phyloP scores from a whole-genome alignment of 2,329 filamentous ascomycete species.

The Diaporthe helianthi region DNA sequence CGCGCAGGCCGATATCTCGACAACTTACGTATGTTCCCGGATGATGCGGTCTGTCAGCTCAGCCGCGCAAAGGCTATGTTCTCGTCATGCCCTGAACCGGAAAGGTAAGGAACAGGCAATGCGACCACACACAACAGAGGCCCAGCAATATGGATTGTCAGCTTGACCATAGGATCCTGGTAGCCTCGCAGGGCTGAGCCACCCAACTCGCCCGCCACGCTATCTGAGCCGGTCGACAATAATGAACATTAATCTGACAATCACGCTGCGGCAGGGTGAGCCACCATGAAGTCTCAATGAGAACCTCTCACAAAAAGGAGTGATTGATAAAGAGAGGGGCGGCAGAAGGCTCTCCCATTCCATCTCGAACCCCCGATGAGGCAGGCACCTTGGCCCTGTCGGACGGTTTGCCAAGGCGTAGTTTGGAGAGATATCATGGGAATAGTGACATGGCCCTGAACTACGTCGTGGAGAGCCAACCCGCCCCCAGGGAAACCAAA shows the following conservation, averaged over 20 bases:
- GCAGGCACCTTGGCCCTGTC: neutral
- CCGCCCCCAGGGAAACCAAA: no score
- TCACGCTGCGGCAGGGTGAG: slow-evolving; percentile 3
- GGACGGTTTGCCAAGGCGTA: slow-evolving; percentile 2
- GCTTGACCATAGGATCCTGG: neutral
- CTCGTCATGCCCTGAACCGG: slow-evolving; percentile 14
- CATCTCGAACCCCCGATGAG: neutral
- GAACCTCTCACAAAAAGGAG: no score
- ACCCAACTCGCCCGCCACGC: slow-evolving; percentile 15
- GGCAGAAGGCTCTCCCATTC: neutral
- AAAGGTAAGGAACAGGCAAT: neutral
- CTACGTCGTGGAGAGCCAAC: neutral
- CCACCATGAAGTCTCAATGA: neutral
- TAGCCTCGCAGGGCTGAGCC: slow-evolving; percentile 34
- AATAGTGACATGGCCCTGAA: neutral
- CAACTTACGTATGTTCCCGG: neutral
- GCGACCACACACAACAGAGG: neutral
- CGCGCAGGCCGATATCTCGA: neutral
- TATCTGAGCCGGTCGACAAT: neutral
- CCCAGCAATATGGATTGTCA: slow-evolving; percentile 5
- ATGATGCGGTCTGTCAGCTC: slow-evolving; percentile 26
- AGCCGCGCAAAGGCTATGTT: slow-evolving; percentile 21
- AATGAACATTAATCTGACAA: neutral
- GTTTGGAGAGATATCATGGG: neutral
- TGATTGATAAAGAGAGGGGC: neutral